Percentiles rank a stretch among this genome's conserved stretches.
These are phyloP conservation scores for Lophiostoma macrostomum DNA, from an alignment of 495 filamentous ascomycete species.

Conservation along the genomic window DNA sequence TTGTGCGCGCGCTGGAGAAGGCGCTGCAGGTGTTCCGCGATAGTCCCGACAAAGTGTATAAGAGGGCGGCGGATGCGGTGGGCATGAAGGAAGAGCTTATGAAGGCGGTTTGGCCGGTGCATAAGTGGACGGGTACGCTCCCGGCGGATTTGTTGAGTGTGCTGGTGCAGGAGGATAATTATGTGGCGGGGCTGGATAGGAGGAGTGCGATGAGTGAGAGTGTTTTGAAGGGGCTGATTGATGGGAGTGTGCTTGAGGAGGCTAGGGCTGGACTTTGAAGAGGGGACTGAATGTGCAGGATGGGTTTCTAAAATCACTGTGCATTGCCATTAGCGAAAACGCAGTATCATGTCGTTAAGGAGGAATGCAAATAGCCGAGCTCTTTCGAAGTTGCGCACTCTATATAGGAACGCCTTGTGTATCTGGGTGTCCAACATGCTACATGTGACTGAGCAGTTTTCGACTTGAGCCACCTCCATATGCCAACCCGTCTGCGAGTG, in stretches of 20 bases:
- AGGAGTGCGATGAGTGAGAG: slow-evolving; percentile 34
- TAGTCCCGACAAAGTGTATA: slow-evolving; percentile 39
- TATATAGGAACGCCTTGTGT: too few species aligned
- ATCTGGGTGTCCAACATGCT: too few species aligned
- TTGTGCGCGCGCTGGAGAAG: slow-evolving; percentile 42
- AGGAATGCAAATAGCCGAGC: too few species aligned
- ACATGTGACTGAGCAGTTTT: too few species aligned
- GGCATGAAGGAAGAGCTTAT: slow-evolving; percentile 38
- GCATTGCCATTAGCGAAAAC: too few species aligned
- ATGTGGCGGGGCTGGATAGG: slow-evolving; percentile 37
- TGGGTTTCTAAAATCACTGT: too few species aligned
- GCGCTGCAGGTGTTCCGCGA: slow-evolving; percentile 39
- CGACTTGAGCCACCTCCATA: too few species aligned
- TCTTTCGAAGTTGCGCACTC: too few species aligned
- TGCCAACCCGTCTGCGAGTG: too few species aligned
- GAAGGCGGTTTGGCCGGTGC: slow-evolving; percentile 43
- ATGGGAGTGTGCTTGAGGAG: slow-evolving; percentile 34
- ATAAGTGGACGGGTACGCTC: slow-evolving; percentile 42
- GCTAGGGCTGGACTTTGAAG: too few species aligned
- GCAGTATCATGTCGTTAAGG: too few species aligned
- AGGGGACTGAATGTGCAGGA: too few species aligned
- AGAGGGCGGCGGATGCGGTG: slow-evolving; percentile 35
- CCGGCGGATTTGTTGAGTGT: slow-evolving; percentile 41
- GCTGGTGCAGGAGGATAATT: slow-evolving; percentile 44
- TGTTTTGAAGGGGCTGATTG: slow-evolving; percentile 39